Evolutionary conservation across 345 rosid species (phyloP).

Genomic region (Brassica juncea): DNA sequence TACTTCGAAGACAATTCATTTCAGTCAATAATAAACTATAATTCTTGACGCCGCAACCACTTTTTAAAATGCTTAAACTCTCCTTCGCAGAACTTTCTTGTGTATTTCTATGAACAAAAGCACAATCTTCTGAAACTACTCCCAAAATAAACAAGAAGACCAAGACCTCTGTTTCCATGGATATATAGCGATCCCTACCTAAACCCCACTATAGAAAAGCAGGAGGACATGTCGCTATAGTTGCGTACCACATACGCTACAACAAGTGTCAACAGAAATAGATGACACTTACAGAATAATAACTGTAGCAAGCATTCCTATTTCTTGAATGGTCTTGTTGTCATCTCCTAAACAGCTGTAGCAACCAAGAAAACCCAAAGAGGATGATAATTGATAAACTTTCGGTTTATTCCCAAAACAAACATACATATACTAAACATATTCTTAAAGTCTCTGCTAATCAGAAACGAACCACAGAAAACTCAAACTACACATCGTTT

Average conservation of each 20-base stretch:
- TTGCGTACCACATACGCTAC: not conserved
- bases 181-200: not conserved
- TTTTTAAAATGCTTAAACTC: not conserved
- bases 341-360: constrained; percentile 15
- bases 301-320: constrained; percentile 21
- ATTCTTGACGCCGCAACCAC: not conserved
- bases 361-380: constrained; percentile 20
- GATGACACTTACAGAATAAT: constrained; percentile 26
- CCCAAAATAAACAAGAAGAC: constrained; percentile 14
- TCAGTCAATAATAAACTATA: not conserved
- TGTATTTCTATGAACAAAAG: not conserved
- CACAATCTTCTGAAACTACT: constrained; percentile 3
- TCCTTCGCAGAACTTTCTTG: constrained; percentile 6
- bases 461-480: constrained; percentile 41
- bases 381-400: not conserved
- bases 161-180: constrained; percentile 20
- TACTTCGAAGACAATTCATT: not conserved
- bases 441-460: constrained; percentile 33
- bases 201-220: not conserved
- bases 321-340: constrained; percentile 3
- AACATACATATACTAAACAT: constrained; percentile 30
- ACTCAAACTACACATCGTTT: constrained; percentile 29
- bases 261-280: constrained; percentile 17
- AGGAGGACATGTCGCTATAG: not conserved
- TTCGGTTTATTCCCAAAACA: constrained; percentile 17